These are phyloP conservation scores for Spathaspora gorwiae DNA, from an alignment of 805 yeast genomes.

Conservation along the genomic window DNA sequence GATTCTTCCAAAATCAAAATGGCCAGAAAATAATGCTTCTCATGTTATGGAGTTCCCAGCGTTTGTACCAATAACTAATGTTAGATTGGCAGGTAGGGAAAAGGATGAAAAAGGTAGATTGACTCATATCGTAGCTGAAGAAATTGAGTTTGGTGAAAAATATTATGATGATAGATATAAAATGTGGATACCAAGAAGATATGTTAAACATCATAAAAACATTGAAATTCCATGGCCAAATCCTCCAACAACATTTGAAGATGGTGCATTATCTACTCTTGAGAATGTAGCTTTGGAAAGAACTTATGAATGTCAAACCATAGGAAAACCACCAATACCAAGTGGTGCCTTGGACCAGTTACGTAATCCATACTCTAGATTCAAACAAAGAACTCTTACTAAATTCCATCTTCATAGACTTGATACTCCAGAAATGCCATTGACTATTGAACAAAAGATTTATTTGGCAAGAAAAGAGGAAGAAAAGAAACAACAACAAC, in stretches of 20 bases:
- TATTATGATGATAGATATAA: constrained; percentile 74
- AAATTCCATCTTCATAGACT: constrained; percentile 59
- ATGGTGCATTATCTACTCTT: constrained; percentile 54
- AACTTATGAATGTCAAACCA: constrained; percentile 66
- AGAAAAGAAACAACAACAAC: constrained; percentile 26
- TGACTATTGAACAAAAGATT: constrained; percentile 57
- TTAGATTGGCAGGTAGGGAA: constrained; percentile 76
- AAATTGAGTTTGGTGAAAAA: constrained; percentile 59
- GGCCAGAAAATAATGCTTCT: constrained; percentile 68
- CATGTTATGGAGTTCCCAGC: constrained; percentile 70
- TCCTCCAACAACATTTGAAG: constrained; percentile 51
- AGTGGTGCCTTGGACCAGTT: constrained; percentile 57
- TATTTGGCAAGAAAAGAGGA: constrained; percentile 53
- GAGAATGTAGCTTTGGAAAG: constrained; percentile 60
- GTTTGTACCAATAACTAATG: constrained; percentile 52
- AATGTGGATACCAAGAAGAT: constrained; percentile 70
- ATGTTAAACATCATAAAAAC: constrained; percentile 63
- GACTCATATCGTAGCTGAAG: constrained; percentile 75
- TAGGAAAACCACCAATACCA: constrained; percentile 69
- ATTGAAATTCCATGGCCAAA: constrained; percentile 88
- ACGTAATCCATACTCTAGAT: constrained; percentile 72
- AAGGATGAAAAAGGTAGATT: constrained; percentile 60
- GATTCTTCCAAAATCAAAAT: constrained; percentile 66
- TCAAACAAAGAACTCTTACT: constrained; percentile 51
- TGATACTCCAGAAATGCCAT: constrained; percentile 74